Percentiles rank a stretch among this genome's conserved stretches.
These are phyloP conservation scores for Epichloe coenophiala DNA, from an alignment of 2,329 filamentous ascomycete genomes.

Conservation along the genomic window DNA sequence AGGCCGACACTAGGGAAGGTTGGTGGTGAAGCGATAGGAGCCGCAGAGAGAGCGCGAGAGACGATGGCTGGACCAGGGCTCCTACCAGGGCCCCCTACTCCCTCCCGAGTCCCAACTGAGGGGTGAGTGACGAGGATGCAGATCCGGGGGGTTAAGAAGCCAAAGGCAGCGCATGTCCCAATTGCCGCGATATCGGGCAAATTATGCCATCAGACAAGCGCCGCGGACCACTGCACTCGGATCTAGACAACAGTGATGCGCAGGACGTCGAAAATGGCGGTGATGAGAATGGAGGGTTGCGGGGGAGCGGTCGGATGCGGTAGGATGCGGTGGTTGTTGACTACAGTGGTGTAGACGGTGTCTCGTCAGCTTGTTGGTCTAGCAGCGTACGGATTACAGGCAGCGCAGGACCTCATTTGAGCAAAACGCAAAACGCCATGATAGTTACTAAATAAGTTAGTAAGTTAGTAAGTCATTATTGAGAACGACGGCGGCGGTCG, in stretches of 20 bases:
- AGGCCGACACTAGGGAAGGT: not conserved
- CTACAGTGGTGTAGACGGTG: too few relatives aligned
- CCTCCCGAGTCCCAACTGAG: not conserved
- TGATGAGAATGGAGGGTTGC: not conserved
- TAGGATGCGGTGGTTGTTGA: too few relatives aligned
- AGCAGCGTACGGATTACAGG: too few relatives aligned
- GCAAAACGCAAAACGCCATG: too few relatives aligned
- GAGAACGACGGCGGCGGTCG: too few relatives aligned
- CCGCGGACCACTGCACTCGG: slow-evolving; percentile 11
- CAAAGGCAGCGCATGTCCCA: slow-evolving; percentile 25
- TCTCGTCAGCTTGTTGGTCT: too few relatives aligned
- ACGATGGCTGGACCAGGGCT: not conserved
- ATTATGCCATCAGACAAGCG: slow-evolving; percentile 22
- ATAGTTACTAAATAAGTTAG: too few relatives aligned
- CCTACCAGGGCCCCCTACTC: too few relatives aligned
- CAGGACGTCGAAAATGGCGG: not conserved
- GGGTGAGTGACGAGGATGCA: slow-evolving; percentile 7
- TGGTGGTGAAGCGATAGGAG: not conserved
- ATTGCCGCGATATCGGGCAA: slow-evolving; percentile 22
- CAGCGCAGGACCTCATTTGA: too few relatives aligned
- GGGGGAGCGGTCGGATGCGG: not conserved
- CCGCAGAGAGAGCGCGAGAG: not conserved
- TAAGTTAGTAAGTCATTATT: too few relatives aligned
- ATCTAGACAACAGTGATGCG: slow-evolving; percentile 4
- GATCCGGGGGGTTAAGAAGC: slow-evolving; percentile 18